These are phyloP conservation scores for Syzygium aqueum DNA, from an alignment of 345 rosid genomes.

Conservation along the genomic window DNA sequence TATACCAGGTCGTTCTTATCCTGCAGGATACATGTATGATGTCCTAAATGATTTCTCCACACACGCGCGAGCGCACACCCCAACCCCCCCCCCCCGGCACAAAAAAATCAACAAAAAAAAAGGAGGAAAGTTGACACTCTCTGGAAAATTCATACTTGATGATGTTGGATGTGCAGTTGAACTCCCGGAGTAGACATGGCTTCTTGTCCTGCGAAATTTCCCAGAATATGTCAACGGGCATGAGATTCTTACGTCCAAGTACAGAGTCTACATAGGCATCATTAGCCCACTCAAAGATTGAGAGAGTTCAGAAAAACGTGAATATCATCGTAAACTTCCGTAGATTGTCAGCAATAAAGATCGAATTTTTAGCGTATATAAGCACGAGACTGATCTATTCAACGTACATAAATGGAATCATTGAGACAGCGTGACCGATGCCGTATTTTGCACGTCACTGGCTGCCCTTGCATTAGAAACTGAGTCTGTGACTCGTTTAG, in stretches of 20 bases:
- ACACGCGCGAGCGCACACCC: too few relatives aligned
- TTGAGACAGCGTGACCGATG: neutral
- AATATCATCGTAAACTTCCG: neutral
- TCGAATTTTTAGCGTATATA: neutral
- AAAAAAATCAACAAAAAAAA: neutral
- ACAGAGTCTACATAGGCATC: neutral
- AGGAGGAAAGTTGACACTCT: neutral
- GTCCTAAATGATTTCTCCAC: neutral
- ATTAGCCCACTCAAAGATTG: neutral
- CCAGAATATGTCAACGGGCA: neutral
- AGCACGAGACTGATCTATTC: neutral
- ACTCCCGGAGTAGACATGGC: slow-evolving; percentile 7
- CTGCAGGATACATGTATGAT: neutral
- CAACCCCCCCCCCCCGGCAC: neutral
- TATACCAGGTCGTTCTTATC: neutral
- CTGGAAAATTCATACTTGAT: slow-evolving; percentile 1
- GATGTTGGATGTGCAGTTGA: slow-evolving; percentile 6
- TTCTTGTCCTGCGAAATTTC: neutral
- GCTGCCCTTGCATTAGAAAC: neutral
- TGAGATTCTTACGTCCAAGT: neutral
- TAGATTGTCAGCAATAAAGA: neutral
- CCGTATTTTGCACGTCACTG: neutral
- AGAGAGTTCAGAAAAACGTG: neutral
- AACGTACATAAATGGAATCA: neutral
- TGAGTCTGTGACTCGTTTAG: neutral